phyloP scores from a whole-genome alignment of 2,329 filamentous ascomycete species.

The Fusarium pininemorale region DNA sequence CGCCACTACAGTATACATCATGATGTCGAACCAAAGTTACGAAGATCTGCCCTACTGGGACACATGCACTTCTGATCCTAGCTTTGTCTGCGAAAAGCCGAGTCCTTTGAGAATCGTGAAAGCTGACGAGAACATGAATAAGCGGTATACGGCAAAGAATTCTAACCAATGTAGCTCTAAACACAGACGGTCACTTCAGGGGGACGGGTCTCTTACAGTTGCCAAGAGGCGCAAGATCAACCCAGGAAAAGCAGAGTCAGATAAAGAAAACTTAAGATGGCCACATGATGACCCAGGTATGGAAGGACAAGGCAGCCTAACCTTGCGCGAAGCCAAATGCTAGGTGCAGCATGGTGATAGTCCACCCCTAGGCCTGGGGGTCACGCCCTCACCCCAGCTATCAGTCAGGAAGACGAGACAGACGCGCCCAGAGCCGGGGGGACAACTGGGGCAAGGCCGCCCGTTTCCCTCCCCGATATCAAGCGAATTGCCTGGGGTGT shows the following conservation, averaged over 20 bases:
- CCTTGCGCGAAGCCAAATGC: conserved; percentile 7
- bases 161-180: conserved; percentile 40
- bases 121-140: conserved; percentile 26
- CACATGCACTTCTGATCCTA: conserved; percentile 42
- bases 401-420: conserved; percentile 33
- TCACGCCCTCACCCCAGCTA: conserved; percentile 15
- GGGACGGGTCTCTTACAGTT: conserved; percentile 45
- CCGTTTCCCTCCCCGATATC: neutral
- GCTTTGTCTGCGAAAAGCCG: conserved; percentile 45
- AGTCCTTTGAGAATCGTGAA: conserved; percentile 63
- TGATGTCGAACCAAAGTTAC: conserved; percentile 49
- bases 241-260: conserved; percentile 1
- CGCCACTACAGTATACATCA: neutral
- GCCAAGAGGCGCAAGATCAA: conserved; percentile 47
- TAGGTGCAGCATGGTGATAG: conserved; percentile 21
- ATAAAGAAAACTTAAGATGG: conserved; percentile 32
- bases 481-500: conserved; percentile 19
- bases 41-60: conserved; percentile 43
- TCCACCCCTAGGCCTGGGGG: conserved; percentile 1
- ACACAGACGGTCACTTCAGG: neutral
- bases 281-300: neutral
- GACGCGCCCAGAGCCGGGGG: neutral
- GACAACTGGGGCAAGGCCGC: neutral
- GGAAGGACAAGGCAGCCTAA: neutral
- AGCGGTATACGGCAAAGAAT: conserved; percentile 35